A percentile compares a stretch with the other conserved stretches of the same genome.
These are phyloP conservation scores for Tanozyma kutaoensis DNA, from an alignment of 805 yeast genomes.

Conservation along the genomic window DNA sequence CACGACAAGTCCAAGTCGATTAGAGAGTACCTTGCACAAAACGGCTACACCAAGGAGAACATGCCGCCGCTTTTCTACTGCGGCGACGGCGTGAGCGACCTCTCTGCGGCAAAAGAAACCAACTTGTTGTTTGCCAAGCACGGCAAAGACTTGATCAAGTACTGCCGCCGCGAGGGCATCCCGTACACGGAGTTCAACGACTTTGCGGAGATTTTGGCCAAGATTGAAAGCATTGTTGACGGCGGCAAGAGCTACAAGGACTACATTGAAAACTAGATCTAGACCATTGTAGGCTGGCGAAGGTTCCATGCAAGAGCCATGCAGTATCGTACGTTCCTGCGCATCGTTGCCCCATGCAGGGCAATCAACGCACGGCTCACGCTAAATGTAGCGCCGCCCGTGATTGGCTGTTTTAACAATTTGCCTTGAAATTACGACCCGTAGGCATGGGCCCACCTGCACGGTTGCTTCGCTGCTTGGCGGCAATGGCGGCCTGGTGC, in stretches of 20 bases:
- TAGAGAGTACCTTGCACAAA: constrained; percentile 25
- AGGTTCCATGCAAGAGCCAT: too few relatives aligned
- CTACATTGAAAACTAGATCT: constrained; percentile 6
- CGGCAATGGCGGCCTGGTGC: too few relatives aligned
- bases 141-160: constrained; percentile 81
- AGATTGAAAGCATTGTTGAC: constrained; percentile 39
- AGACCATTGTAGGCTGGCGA: too few relatives aligned
- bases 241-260: constrained; percentile 6
- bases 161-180: constrained; percentile 66
- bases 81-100: constrained; percentile 96
- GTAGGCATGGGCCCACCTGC: too few relatives aligned
- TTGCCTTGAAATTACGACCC: too few relatives aligned
- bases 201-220: constrained; percentile 60
- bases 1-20: constrained; percentile 89
- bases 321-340: too few relatives aligned
- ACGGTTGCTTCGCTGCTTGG: too few relatives aligned
- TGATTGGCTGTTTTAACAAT: too few relatives aligned
- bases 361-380: too few relatives aligned
- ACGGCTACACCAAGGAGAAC: constrained; percentile 15
- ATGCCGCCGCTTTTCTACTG: constrained; percentile 71
- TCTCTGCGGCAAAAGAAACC: constrained; percentile 91
- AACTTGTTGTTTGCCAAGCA: constrained; percentile 86
- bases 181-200: constrained; percentile 76
- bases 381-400: too few relatives aligned
- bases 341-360: too few relatives aligned